Conservation (phyloP, 768 basidiomycete genomes). For the Auriscalpium orientale region DNA sequence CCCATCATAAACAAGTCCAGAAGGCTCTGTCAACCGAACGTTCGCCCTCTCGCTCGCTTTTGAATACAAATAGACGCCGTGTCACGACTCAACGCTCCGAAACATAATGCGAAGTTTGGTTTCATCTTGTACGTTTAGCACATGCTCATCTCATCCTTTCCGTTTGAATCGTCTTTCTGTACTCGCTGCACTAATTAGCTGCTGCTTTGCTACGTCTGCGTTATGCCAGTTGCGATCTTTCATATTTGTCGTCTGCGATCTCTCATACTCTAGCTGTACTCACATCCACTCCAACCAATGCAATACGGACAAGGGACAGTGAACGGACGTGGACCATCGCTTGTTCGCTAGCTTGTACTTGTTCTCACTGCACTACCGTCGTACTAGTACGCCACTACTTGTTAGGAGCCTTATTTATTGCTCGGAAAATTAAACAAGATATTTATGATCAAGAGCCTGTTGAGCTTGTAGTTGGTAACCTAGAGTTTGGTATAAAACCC, state of each 20-base stretch:
- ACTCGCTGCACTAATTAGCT: neutral
- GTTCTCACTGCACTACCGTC: conserved; percentile 20
- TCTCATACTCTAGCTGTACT: conserved; percentile 16
- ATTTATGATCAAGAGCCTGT: neutral
- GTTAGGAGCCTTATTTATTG: conserved; percentile 3
- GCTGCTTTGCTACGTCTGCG: neutral
- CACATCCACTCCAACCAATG: conserved; percentile 20
- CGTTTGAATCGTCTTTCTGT: neutral
- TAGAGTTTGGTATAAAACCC: no score
- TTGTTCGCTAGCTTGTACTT: conserved; percentile 46
- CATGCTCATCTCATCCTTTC: neutral
- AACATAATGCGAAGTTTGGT: no score
- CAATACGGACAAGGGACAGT: conserved; percentile 37
- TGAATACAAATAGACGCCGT: conserved; percentile 5
- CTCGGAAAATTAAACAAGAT: neutral
- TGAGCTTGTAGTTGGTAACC: neutral
- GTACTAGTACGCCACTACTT: conserved; percentile 10
- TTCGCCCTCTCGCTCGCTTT: conserved; percentile 1
- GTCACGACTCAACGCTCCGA: neutral
- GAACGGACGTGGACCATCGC: conserved; percentile 49
- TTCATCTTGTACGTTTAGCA: no score
- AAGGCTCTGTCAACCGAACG: conserved; percentile 2
- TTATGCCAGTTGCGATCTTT: neutral
- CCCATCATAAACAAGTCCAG: conserved; percentile 7
- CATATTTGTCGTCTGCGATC: conserved; percentile 7